These are phyloP conservation scores for Candida palmyrensis DNA, from an alignment of 805 yeast genomes.

Conservation along the genomic window DNA sequence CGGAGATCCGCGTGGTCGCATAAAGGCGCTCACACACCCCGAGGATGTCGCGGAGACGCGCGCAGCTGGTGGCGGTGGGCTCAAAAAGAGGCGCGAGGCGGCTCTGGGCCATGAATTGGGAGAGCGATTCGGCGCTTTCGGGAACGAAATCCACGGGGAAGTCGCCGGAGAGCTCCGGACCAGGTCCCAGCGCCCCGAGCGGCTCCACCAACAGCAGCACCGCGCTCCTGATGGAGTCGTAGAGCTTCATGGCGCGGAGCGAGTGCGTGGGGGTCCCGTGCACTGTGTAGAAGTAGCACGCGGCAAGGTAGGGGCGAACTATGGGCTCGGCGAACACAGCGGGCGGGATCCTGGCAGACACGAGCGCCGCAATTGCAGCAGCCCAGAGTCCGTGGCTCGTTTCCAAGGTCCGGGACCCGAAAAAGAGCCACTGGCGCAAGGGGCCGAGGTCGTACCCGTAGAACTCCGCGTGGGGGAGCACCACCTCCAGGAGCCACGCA, in stretches of 20 bases:
- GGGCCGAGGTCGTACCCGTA: slow-evolving; percentile 17
- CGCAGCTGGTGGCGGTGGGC: not conserved
- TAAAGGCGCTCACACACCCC: slow-evolving; percentile 28
- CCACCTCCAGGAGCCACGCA: slow-evolving; percentile 23
- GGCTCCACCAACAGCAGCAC: not conserved
- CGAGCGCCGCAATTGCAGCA: too few relatives aligned
- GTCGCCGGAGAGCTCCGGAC: not conserved
- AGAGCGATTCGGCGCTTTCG: not conserved
- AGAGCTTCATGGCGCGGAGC: slow-evolving; percentile 5
- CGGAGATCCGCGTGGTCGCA: slow-evolving; percentile 29
- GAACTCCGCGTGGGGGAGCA: slow-evolving; percentile 22
- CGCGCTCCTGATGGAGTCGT: slow-evolving; percentile 18
- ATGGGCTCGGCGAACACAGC: not conserved
- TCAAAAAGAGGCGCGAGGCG: not conserved
- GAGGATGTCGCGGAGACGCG: slow-evolving; percentile 7
- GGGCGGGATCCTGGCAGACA: not conserved
- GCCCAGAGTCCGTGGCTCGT: slow-evolving; percentile 2
- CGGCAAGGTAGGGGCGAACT: slow-evolving; percentile 13
- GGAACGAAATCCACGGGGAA: not conserved
- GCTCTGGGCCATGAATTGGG: too few relatives aligned
- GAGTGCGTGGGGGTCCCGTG: not conserved
- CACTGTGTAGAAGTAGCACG: slow-evolving; percentile 18
- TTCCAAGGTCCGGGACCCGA: slow-evolving; percentile 1
- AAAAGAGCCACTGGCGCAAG: slow-evolving; percentile 21
- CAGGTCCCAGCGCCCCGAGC: not conserved